Conservation (phyloP, 2,329 filamentous ascomycete genomes). For the Colletotrichum sp. region DNA sequence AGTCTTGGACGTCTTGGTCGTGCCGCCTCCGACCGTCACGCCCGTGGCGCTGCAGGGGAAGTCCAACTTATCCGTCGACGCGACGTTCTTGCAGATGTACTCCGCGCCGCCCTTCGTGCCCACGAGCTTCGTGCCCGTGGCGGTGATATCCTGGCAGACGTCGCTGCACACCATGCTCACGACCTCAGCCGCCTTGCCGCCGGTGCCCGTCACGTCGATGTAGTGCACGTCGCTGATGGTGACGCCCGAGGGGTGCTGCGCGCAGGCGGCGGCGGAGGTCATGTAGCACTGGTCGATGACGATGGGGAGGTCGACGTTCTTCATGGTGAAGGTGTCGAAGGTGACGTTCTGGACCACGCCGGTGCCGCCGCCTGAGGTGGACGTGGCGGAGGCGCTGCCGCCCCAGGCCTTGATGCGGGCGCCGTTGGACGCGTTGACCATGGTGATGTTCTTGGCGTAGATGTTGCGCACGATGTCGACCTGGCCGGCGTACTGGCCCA, state of each 20-base stretch:
- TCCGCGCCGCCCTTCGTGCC: neutral
- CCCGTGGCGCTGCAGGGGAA: neutral
- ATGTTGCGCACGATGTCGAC: slow-evolving; percentile 73
- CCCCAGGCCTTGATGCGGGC: slow-evolving; percentile 80
- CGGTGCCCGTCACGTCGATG: neutral
- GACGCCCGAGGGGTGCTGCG: neutral
- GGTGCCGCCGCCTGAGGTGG: slow-evolving; percentile 66
- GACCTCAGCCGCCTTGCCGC: neutral
- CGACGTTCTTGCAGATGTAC: neutral
- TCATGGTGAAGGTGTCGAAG: slow-evolving; percentile 64
- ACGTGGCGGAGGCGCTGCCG: slow-evolving; percentile 42
- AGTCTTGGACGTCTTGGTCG: neutral
- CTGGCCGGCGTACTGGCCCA: slow-evolving; percentile 69
- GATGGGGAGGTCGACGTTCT: slow-evolving; percentile 61
- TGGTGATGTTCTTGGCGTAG: slow-evolving; percentile 64
- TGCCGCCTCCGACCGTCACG: neutral
- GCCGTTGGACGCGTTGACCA: slow-evolving; percentile 66
- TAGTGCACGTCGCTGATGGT: slow-evolving; percentile 3
- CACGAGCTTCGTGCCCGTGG: neutral
- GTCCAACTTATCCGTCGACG: neutral
- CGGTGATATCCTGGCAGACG: neutral
- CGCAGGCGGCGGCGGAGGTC: slow-evolving; percentile 28
- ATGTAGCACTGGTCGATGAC: slow-evolving; percentile 25
- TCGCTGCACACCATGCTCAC: slow-evolving; percentile 7
- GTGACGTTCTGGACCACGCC: slow-evolving; percentile 69